A percentile compares a stretch with the other conserved stretches of the same genome.
Conservation (phyloP, 306 rosid genomes). For the Hippophae rhamnoides region DNA sequence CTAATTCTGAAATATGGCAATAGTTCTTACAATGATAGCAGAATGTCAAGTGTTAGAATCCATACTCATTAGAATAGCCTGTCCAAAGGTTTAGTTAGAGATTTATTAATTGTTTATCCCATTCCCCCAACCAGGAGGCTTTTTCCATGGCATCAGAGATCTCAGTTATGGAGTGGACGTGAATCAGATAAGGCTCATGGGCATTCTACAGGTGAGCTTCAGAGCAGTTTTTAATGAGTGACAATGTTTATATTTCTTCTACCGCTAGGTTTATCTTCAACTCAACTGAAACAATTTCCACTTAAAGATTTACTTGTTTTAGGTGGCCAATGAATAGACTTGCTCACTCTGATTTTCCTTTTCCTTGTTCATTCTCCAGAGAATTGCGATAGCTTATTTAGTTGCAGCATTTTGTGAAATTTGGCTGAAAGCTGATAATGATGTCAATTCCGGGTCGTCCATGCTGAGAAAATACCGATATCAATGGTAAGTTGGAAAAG, state of each 20-base stretch:
- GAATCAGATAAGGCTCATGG: slow-evolving; percentile 65
- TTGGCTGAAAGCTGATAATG: slow-evolving; percentile 67
- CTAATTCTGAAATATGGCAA: too few relatives aligned
- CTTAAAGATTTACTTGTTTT: too few relatives aligned
- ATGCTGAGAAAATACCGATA: slow-evolving; percentile 55
- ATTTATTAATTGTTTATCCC: too few relatives aligned
- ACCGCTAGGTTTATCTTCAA: too few relatives aligned
- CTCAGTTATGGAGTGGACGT: slow-evolving; percentile 83
- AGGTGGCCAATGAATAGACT: too few relatives aligned
- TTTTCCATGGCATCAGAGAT: slow-evolving; percentile 62
- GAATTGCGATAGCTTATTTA: slow-evolving; percentile 80
- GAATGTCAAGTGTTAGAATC: not conserved
- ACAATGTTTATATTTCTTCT: too few relatives aligned
- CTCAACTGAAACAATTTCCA: too few relatives aligned
- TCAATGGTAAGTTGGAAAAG: slow-evolving; percentile 52
- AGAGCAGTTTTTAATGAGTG: too few relatives aligned
- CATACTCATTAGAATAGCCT: not conserved
- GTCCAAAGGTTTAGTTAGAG: too few relatives aligned
- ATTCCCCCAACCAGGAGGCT: slow-evolving; percentile 53
- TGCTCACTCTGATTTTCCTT: too few relatives aligned
- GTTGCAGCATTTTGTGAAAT: slow-evolving; percentile 77
- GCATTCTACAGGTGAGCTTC: slow-evolving; percentile 63
- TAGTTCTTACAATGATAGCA: too few relatives aligned
- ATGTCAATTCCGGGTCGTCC: slow-evolving; percentile 51
- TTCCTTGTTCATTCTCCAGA: slow-evolving; percentile 30